phyloP scores from a whole-genome alignment of 2,329 filamentous ascomycete species.

The Sordariomycetes sp. region DNA sequence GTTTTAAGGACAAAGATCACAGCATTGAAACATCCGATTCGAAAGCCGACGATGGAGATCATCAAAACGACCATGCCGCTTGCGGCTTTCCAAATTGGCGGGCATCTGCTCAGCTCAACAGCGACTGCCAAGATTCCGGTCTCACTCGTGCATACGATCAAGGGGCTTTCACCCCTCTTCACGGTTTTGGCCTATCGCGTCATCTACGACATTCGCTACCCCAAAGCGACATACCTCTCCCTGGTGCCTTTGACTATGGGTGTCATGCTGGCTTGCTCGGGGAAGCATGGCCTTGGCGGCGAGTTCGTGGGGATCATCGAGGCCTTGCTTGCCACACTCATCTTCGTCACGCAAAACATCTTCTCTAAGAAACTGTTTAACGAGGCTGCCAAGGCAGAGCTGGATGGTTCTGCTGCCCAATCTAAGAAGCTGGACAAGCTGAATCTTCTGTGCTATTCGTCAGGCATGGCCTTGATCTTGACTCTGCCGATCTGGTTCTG shows the following conservation, averaged over 20 bases:
- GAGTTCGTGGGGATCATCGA: conserved; percentile 87
- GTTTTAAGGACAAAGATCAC: conserved; percentile 62
- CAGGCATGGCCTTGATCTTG: conserved; percentile 79
- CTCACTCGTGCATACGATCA: conserved; percentile 96
- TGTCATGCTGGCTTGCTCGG: conserved; percentile 94
- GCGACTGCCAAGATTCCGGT: conserved; percentile 93
- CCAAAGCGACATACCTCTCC: conserved; percentile 76
- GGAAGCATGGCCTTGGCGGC: conserved; percentile 56
- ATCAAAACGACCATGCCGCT: conserved; percentile 83
- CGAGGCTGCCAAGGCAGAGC: conserved; percentile 77
- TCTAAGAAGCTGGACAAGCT: conserved; percentile 88
- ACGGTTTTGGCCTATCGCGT: conserved; percentile 89
- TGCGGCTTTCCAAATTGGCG: conserved; percentile 84
- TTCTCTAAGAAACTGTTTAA: conserved; percentile 98
- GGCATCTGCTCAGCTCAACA: conserved; percentile 87
- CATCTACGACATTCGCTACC: conserved; percentile 83
- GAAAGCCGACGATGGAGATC: conserved; percentile 70
- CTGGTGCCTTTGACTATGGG: conserved; percentile 85
- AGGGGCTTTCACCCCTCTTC: conserved; percentile 90
- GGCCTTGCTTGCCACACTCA: conserved; percentile 79
- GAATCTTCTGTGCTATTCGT: conserved; percentile 95
- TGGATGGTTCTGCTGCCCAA: conserved; percentile 51
- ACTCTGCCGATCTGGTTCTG: conserved; percentile 91
- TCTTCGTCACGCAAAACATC: conserved; percentile 98
- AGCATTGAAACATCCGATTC: conserved; percentile 75